phyloP scores from a whole-genome alignment of 345 rosid species.

The Aegle marmelos region DNA sequence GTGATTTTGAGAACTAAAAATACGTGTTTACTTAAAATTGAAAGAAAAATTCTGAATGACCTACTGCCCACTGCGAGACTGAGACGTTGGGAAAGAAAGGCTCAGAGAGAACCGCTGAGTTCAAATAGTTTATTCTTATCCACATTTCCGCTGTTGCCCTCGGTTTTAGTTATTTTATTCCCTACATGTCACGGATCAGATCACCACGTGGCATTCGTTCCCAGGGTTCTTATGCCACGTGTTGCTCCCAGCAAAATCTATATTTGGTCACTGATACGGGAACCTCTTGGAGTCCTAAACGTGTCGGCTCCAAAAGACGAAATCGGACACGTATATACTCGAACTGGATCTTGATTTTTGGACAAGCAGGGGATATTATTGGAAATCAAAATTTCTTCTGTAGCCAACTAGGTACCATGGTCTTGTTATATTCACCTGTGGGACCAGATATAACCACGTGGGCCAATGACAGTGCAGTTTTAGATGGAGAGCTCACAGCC shows the following conservation, averaged over 20 bases:
- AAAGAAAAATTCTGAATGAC: no score
- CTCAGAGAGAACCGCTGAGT: no score
- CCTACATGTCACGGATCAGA: no score
- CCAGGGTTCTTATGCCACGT: not conserved
- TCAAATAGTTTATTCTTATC: not conserved
- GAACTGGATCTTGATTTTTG: not conserved
- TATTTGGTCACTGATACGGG: not conserved
- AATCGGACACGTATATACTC: not conserved
- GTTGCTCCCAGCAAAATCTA: not conserved
- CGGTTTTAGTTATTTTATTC: no score
- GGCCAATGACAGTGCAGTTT: constrained; percentile 28
- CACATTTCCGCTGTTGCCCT: not conserved
- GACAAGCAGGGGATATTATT: not conserved
- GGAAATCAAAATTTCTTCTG: not conserved
- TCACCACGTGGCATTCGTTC: not conserved
- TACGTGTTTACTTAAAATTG: no score
- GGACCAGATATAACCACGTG: constrained; percentile 21
- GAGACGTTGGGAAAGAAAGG: no score
- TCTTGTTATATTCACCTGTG: not conserved
- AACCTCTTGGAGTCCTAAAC: not conserved
- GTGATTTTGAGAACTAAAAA: no score
- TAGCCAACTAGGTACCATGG: not conserved
- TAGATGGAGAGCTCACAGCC: constrained; percentile 46
- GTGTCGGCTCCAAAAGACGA: not conserved
- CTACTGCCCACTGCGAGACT: no score